Evolutionary conservation across 805 yeast genomes (phyloP).

Genomic region (Lachancea fermentati): DNA sequence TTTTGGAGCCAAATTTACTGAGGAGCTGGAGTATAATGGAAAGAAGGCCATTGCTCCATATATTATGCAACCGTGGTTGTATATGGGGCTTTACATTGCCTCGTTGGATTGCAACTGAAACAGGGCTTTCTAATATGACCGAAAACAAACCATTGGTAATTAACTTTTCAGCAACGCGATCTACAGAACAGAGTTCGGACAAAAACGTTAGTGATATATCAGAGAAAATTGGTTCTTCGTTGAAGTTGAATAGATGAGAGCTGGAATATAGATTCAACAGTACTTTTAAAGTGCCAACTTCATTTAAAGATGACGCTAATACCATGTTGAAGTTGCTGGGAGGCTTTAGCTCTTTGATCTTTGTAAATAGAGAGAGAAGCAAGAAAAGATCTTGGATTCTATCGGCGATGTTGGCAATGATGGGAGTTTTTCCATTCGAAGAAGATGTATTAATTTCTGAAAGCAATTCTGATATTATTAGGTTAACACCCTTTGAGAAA

Average conservation of each 20-base stretch:
- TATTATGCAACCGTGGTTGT: conserved; percentile 54
- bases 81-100: conserved; percentile 54
- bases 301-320: conserved; percentile 48
- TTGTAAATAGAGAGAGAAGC: conserved; percentile 58
- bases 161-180: conserved; percentile 60
- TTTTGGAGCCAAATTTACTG: conserved; percentile 55
- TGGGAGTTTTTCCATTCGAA: conserved; percentile 32
- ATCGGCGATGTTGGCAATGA: conserved; percentile 36
- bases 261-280: conserved; percentile 62
- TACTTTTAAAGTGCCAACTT: conserved; percentile 55
- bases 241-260: conserved; percentile 54
- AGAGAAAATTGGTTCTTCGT: conserved; percentile 64
- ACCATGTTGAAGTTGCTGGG: conserved; percentile 43
- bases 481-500: conserved; percentile 59
- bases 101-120: conserved; percentile 58
- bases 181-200: conserved; percentile 58
- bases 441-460: conserved; percentile 42
- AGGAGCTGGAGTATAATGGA: conserved; percentile 59
- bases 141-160: conserved; percentile 59
- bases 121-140: conserved; percentile 66
- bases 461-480: conserved; percentile 53
- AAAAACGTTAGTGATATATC: conserved; percentile 64
- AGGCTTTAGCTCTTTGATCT: conserved; percentile 45
- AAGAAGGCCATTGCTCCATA: conserved; percentile 85
- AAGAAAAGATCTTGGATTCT: conserved; percentile 61